phyloP scores from a whole-genome alignment of 2,329 filamentous ascomycete species.

The Rugonectria rugulosa region DNA sequence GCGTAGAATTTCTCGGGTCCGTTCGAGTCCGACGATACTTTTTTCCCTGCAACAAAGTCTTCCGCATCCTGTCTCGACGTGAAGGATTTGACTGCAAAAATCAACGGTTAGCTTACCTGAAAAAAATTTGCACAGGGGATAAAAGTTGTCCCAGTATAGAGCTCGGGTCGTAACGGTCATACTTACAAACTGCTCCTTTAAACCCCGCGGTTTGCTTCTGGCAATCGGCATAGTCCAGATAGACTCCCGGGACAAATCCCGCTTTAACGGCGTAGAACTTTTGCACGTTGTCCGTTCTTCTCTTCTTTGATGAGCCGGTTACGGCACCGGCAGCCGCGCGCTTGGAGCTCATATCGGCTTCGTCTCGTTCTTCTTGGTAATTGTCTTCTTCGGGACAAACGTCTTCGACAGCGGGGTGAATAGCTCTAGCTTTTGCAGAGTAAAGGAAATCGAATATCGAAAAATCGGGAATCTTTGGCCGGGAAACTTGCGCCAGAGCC shows the following conservation, averaged over 20 bases:
- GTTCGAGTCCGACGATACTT: constrained; percentile 46
- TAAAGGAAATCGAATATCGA: constrained; percentile 36
- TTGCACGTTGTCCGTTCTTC: constrained; percentile 55
- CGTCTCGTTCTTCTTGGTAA: constrained; percentile 8
- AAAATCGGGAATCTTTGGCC: constrained; percentile 25
- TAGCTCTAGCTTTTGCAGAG: constrained; percentile 1
- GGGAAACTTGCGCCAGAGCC: constrained; percentile 29
- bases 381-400: constrained; percentile 3
- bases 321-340: constrained; percentile 29
- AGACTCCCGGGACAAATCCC: constrained; percentile 67
- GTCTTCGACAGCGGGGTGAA: constrained; percentile 6
- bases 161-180: not conserved
- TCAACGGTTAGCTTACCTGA: constrained; percentile 22
- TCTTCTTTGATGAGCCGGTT: constrained; percentile 50
- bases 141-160: not conserved
- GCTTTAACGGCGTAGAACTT: constrained; percentile 71
- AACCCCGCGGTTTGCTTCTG: constrained; percentile 67
- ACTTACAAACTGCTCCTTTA: constrained; percentile 73
- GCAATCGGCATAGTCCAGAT: constrained; percentile 67
- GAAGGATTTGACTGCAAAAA: constrained; percentile 78
- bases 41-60: constrained; percentile 73
- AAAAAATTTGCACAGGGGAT: no score
- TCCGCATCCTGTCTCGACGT: constrained; percentile 76
- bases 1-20: constrained; percentile 64
- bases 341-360: constrained; percentile 42